These are phyloP conservation scores for Cryptococcus amylolentus DNA, from an alignment of 1,284 basidiomycete species.

Conservation along the genomic window DNA sequence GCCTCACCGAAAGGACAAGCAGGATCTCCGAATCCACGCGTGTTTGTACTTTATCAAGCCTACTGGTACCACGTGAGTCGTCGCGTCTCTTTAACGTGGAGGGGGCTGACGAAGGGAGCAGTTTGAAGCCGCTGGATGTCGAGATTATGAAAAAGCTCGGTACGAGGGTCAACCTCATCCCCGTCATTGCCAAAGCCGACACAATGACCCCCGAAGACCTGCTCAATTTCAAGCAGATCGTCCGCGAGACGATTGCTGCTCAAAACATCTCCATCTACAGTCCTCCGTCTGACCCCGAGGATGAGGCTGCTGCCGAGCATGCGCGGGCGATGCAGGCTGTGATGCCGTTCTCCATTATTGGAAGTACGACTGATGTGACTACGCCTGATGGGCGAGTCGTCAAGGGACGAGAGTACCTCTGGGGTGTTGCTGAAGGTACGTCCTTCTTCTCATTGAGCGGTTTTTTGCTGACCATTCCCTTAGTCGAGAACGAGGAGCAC, in stretches of 20 bases:
- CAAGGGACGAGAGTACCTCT: conserved; percentile 98
- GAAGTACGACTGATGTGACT: conserved; percentile 89
- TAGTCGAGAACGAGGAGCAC: conserved; percentile 97
- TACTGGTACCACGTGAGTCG: conserved; percentile 85
- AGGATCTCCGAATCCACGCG: conserved; percentile 91
- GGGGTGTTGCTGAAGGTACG: conserved; percentile 95
- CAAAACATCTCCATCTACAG: conserved; percentile 95
- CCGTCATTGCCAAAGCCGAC: conserved; percentile 96
- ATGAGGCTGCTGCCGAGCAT: conserved; percentile 82
- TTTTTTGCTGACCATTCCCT: not conserved
- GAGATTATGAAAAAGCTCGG: conserved; percentile 99
- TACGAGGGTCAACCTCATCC: conserved; percentile 93
- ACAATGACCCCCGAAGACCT: conserved; percentile 93
- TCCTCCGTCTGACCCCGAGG: conserved; percentile 87
- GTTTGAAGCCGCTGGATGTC: conserved; percentile 95
- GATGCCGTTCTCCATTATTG: conserved; percentile 98
- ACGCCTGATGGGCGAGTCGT: conserved; percentile 87
- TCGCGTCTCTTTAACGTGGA: not conserved
- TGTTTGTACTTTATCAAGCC: conserved; percentile 97
- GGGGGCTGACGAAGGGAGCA: conserved; percentile 39
- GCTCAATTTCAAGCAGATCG: conserved; percentile 85
- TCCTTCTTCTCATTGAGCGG: not conserved
- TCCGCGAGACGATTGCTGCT: conserved; percentile 83
- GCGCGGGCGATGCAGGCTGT: conserved; percentile 78
- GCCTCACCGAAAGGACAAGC: conserved; percentile 87